Evolutionary conservation across 768 basidiomycete species (phyloP).

Genomic region (Suillus tomentosus): DNA sequence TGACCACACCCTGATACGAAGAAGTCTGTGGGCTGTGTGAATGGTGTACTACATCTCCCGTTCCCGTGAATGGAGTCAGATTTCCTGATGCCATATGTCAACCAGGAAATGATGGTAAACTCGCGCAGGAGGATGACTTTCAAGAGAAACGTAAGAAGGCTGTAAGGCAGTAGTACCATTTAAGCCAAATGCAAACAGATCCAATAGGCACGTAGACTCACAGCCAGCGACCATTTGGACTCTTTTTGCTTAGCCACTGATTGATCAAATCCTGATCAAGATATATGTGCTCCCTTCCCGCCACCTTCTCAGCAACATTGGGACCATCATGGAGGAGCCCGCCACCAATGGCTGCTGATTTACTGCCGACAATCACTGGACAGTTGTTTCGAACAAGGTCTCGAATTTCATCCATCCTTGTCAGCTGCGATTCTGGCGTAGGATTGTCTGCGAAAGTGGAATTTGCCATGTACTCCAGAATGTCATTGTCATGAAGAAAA

Average conservation of each 20-base stretch:
- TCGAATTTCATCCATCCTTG: not conserved
- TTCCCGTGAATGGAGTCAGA: not conserved
- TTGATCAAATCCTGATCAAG: not conserved
- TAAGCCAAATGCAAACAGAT: no score
- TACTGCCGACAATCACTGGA: not conserved
- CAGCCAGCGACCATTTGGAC: not conserved
- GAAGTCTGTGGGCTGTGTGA: not conserved
- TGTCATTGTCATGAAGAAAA: not conserved
- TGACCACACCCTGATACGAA: not conserved
- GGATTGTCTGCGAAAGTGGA: not conserved
- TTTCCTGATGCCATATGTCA: not conserved
- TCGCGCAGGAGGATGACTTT: conserved; percentile 1
- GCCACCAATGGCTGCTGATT: not conserved
- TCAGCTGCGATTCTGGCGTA: not conserved
- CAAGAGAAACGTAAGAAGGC: not conserved
- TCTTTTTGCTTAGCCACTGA: not conserved
- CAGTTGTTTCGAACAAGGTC: not conserved
- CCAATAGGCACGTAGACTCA: not conserved
- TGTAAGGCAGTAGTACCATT: not conserved
- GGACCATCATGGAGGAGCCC: not conserved
- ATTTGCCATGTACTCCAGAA: not conserved
- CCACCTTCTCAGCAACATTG: not conserved
- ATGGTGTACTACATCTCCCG: not conserved
- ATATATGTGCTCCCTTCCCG: not conserved
- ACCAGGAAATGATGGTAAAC: not conserved